Percentiles rank a stretch among this genome's conserved stretches.
These are phyloP conservation scores for Exophiala sp. DNA, from an alignment of 2,329 filamentous ascomycete species.

Conservation along the genomic window DNA sequence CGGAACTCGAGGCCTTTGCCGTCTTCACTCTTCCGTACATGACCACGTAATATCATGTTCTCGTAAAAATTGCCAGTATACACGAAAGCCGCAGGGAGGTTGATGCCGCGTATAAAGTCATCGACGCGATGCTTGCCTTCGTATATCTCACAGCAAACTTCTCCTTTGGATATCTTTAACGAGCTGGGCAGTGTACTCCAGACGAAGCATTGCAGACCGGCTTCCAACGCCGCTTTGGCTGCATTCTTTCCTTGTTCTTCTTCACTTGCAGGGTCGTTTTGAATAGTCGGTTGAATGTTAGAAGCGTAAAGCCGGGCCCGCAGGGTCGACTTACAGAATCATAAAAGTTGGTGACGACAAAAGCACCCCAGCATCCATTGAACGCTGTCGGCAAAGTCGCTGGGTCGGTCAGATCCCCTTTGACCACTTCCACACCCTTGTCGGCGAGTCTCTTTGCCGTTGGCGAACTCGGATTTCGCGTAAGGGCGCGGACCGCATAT, in stretches of 20 bases:
- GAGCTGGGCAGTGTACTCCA: slow-evolving; percentile 21
- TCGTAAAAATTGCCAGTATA: slow-evolving; percentile 27
- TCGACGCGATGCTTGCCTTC: slow-evolving; percentile 28
- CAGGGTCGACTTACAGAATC: slow-evolving; percentile 8
- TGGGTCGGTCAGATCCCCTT: slow-evolving; percentile 27
- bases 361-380: slow-evolving; percentile 20
- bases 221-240: slow-evolving; percentile 10
- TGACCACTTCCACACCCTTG: slow-evolving; percentile 29
- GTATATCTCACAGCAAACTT: slow-evolving; percentile 19
- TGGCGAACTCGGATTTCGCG: slow-evolving; percentile 29
- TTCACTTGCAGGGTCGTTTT: slow-evolving; percentile 19
- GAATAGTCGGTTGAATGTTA: slow-evolving; percentile 2
- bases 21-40: slow-evolving; percentile 12
- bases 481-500: slow-evolving; percentile 31
- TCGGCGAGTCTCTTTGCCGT: slow-evolving; percentile 24
- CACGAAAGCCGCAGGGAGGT: slow-evolving; percentile 22
- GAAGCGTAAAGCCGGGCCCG: neutral
- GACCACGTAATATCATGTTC: slow-evolving; percentile 17
- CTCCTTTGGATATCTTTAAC: slow-evolving; percentile 11
- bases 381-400: slow-evolving; percentile 11
- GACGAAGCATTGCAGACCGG: slow-evolving; percentile 17
- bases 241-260: slow-evolving; percentile 20
- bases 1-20: slow-evolving; percentile 16
- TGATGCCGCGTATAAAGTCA: slow-evolving; percentile 20
- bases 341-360: slow-evolving; percentile 23